A percentile compares a stretch with the other conserved stretches of the same genome.
These are phyloP conservation scores for Aspergillus panamensis DNA, from an alignment of 495 filamentous ascomycete species.

Conservation along the genomic window DNA sequence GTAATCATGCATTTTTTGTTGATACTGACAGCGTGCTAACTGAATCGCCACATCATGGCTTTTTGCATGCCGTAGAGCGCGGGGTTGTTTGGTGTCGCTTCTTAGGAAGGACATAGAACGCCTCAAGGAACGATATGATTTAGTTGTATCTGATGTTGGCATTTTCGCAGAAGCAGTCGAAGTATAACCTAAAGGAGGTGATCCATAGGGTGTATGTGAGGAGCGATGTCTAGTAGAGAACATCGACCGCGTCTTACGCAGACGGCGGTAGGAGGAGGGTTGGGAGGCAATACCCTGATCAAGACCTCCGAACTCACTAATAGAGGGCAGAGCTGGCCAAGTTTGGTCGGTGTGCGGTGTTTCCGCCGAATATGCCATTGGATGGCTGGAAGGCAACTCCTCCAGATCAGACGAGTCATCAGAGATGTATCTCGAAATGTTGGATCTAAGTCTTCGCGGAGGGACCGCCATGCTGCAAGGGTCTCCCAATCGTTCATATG, in stretches of 20 bases:
- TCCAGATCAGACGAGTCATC: background rate
- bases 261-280: constrained; percentile 70
- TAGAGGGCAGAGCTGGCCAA: constrained; percentile 30
- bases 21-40: constrained; percentile 46
- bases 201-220: constrained; percentile 25
- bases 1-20: constrained; percentile 33
- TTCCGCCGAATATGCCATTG: background rate
- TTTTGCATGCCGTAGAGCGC: constrained; percentile 29
- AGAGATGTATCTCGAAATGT: background rate
- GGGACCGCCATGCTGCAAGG: constrained; percentile 41
- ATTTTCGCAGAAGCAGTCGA: constrained; percentile 5
- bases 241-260: constrained; percentile 73
- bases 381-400: background rate
- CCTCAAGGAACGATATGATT: constrained; percentile 31
- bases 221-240: constrained; percentile 52
- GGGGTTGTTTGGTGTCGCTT: constrained; percentile 28
- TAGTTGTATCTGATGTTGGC: constrained; percentile 19
- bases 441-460: constrained; percentile 22
- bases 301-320: constrained; percentile 40
- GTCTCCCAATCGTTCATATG: constrained; percentile 34
- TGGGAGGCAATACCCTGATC: constrained; percentile 60
- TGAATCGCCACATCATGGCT: constrained; percentile 48
- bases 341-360: constrained; percentile 10
- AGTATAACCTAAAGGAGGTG: constrained; percentile 18
- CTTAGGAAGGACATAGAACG: constrained; percentile 65